phyloP scores from a whole-genome alignment of 2,329 filamentous ascomycete species.

The Didymella pomorum region DNA sequence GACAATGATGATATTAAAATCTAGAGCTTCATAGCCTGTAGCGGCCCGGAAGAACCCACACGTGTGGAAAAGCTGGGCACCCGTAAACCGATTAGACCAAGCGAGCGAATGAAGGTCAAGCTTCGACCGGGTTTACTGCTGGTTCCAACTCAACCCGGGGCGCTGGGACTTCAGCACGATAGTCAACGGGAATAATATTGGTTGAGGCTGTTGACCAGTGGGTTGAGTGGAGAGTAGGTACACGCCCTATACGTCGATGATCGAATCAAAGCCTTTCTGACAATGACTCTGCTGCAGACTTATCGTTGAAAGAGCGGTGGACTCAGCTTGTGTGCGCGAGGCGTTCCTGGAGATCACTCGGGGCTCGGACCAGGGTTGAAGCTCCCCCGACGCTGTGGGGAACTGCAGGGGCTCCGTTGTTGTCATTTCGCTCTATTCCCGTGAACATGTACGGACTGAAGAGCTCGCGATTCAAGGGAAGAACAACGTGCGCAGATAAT shows the following conservation, averaged over 20 bases:
- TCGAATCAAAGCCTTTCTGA: not conserved
- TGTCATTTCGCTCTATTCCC: conserved; percentile 5
- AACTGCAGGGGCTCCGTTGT: not conserved
- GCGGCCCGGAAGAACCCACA: conserved; percentile 11
- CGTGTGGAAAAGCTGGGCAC: conserved; percentile 8
- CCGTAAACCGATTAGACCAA: conserved; percentile 11
- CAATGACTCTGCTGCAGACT: not conserved
- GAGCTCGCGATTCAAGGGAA: not conserved
- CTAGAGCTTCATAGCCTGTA: conserved; percentile 16
- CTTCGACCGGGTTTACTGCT: conserved; percentile 14
- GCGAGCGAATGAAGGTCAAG: conserved; percentile 17
- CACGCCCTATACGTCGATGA: not conserved
- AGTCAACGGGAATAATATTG: conserved; percentile 21
- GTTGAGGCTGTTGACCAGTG: not conserved
- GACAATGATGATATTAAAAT: conserved; percentile 16
- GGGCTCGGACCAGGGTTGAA: conserved; percentile 1
- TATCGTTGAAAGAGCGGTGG: conserved; percentile 1
- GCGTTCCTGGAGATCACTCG: conserved; percentile 14
- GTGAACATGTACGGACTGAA: not conserved
- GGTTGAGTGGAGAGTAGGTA: not conserved
- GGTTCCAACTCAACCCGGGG: conserved; percentile 8
- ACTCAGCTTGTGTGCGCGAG: not conserved
- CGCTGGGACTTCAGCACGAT: not conserved
- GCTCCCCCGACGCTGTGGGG: conserved; percentile 11
- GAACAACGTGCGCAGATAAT: not conserved